Evolutionary conservation across 345 rosid genomes (phyloP), one percentile per base, ranked within the genome.

Genomic region (Eucalyptus regnans): DNA sequence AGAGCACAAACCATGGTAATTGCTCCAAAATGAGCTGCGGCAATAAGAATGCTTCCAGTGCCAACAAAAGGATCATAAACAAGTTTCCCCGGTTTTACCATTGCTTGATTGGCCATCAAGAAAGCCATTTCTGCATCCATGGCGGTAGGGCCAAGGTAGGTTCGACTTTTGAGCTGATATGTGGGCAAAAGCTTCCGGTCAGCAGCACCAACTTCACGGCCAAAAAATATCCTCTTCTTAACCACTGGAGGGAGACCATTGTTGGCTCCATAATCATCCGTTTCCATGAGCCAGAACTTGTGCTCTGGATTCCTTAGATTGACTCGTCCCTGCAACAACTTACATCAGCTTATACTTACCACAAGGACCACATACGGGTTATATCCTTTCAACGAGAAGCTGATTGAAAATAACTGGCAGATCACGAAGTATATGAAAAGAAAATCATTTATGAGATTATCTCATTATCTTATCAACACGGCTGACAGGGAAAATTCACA

Each of bases 111-210:
- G 20, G 98, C 98, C 99, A 98, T 97, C 84, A 98, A 93, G 92
- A 98, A 96, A 89, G 99, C 99, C 94, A 97, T 92, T 92, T 98
- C 99, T n/a, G 99, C 99, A 91, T 96, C 99, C 99, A 98, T 96
- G 64, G 99, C 98, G 25, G 99, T 95, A 7, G 99, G 99, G 41
- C 99, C 99, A 88, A 98, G 96, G 91, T 97, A 98, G 41, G 41
- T 95, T 12, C 98, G 97, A 92, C 95, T 94, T 92, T 97, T 98
- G 62, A 98, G 89, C 93, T 97, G 97, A 90, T 97, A 98, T 10
- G 95, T 96, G 11, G 99, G 99, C 86, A 97, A 71, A 62, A 94
- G 97, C 94, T 92, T 96, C 93, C 99, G 95, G 90, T 96, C 99
- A 86, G 99, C 98, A 89, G 92, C 93, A 89, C 99, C 99, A 90